These are phyloP conservation scores for Mikania micrantha DNA, from an alignment of 129 eudicot species.

Conservation along the genomic window DNA sequence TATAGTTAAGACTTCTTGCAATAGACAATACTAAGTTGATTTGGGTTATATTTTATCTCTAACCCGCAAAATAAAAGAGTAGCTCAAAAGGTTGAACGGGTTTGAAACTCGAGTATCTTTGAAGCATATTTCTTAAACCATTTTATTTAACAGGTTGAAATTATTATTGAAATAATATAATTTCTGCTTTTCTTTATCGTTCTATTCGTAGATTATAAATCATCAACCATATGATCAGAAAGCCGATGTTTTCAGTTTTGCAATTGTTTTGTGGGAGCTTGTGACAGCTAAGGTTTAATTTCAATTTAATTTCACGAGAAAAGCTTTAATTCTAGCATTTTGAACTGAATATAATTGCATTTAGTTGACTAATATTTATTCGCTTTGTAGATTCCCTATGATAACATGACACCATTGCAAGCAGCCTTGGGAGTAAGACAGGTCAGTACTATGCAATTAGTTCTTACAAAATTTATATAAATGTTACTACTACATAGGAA, in stretches of 20 bases:
- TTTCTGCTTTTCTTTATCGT: constrained; percentile 1
- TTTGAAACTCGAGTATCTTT: neutral
- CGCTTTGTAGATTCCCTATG: constrained; percentile 75
- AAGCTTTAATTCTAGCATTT: neutral
- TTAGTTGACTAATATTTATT: neutral
- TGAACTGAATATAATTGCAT: neutral
- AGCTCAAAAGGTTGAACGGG: neutral
- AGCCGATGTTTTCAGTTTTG: constrained; percentile 94
- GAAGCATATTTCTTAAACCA: neutral
- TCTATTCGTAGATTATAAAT: constrained; percentile 56
- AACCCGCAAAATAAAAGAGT: neutral
- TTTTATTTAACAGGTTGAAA: neutral
- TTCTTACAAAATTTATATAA: neutral
- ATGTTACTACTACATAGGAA: neutral
- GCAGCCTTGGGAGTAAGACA: constrained; percentile 99
- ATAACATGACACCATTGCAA: constrained; percentile 89
- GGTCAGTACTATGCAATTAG: constrained; percentile 32
- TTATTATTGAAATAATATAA: neutral
- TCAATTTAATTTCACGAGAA: neutral
- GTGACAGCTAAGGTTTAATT: constrained; percentile 69
- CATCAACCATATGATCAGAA: constrained; percentile 92
- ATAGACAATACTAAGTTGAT: too few species aligned
- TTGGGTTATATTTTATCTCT: neutral
- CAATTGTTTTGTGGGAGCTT: constrained; percentile 97
- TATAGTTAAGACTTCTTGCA: too few species aligned